phyloP scores from a whole-genome alignment of 495 filamentous ascomycete genomes.

The Pseudoneurospora amorphoporcata region DNA sequence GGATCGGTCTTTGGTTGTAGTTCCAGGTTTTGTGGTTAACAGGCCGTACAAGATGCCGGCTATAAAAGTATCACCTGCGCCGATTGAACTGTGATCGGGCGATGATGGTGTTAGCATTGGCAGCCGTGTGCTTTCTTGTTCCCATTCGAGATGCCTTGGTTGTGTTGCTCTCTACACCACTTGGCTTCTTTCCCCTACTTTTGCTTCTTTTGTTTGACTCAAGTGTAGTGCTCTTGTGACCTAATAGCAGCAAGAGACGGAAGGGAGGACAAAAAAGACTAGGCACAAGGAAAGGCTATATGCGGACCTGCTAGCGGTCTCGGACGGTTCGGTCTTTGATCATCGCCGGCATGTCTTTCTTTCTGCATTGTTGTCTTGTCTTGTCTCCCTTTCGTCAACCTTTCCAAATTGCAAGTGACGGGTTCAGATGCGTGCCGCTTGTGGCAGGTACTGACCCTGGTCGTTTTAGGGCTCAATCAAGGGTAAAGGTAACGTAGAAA shows the following conservation, averaged over 20 bases:
- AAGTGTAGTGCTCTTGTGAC: neutral
- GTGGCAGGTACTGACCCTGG: neutral
- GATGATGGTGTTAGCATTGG: slow-evolving; percentile 3
- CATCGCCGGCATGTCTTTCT: neutral
- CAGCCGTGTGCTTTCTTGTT: neutral
- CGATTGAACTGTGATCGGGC: slow-evolving; percentile 43
- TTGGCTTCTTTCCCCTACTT: neutral
- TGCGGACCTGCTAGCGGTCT: neutral
- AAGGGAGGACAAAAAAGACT: neutral
- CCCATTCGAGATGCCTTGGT: neutral
- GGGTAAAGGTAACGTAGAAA: neutral
- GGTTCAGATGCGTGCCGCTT: neutral
- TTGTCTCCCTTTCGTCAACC: neutral
- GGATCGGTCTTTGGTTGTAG: neutral
- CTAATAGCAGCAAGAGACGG: neutral
- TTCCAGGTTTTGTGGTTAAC: slow-evolving; percentile 4
- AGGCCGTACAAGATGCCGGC: slow-evolving; percentile 59
- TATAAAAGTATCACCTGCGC: slow-evolving; percentile 68
- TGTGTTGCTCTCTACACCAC: neutral
- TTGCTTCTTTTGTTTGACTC: neutral
- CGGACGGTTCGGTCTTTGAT: neutral
- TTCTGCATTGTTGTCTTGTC: neutral
- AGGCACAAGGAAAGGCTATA: neutral
- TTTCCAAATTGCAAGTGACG: neutral
- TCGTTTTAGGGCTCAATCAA: neutral